Base-by-base conservation (phyloP, 2,329 filamentous ascomycete genomes). In the Monosporascus ibericus region DNA sequence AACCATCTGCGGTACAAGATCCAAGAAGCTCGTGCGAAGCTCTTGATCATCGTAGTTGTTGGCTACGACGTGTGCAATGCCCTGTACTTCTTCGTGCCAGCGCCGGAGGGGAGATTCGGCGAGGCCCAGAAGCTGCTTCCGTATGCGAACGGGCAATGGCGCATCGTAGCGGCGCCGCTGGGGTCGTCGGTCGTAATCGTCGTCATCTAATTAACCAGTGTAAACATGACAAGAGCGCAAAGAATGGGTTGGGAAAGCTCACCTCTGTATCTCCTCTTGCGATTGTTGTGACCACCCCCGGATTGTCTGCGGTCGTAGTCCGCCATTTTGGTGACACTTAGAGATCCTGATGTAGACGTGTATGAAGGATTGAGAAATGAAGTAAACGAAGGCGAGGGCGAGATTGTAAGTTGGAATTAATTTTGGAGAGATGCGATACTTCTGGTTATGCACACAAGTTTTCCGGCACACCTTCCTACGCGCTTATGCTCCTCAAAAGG, bases 1-100 rank as follows among this genome's bases (percentile, higher is more conserved):
- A 44, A 88, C 79, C 59, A 97, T 78, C 70, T 92, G 88, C 53
- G 92, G 73, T 7, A 85, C 76, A 30, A 95, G 79, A 52, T 86
- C 82, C 59, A 88, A 76, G 68, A 95, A 95, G 48, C 79, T 83
- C 34, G 77, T 80, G 58, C 85, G 85, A 51, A 95, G 74, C 60
- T 91, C 87, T 60, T 86, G 84, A 65, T 95, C 88, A n/a, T 95
- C 91, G 66, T 87, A 88, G 70, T 95, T 87, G 44, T 95, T 90
- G 34, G 86, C 80, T 17, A 95, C 82, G 48, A 86, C 81, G 63
- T 86, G 88, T 34, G 88, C 89, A 62, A 95, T 86, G 48, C 79
- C 78, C 52, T 81, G 77, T 38, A 90, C 84, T 67, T 94, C 89
- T 60, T 95, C 89, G 64, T 91, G 84, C 68, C 87, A 88, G 63